Conservation (phyloP, 106 monocot genomes). For the Apostasia shenzhenica region DNA sequence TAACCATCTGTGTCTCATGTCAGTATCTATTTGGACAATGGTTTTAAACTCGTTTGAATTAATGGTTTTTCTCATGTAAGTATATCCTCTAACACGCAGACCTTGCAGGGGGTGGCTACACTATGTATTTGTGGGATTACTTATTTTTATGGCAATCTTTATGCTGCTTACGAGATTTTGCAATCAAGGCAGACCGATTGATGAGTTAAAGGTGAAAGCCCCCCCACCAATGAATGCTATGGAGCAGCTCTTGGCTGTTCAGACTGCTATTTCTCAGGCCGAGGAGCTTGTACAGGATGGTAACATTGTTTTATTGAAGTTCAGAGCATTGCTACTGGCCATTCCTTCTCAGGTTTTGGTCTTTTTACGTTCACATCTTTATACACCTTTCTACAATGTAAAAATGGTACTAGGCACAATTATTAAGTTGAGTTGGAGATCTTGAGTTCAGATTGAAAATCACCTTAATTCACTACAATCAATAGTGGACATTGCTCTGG, state of each 20-base stretch:
- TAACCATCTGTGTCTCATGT: too few species aligned
- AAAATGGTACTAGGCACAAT: too few species aligned
- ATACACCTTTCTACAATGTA: too few species aligned
- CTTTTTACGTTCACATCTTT: neutral
- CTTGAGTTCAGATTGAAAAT: too few species aligned
- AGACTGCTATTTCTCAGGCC: constrained; percentile 77
- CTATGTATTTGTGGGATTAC: constrained; percentile 32
- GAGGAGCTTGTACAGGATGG: constrained; percentile 82
- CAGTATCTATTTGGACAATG: too few species aligned
- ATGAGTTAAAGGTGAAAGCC: constrained; percentile 51
- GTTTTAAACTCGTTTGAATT: too few species aligned
- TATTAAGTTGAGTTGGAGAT: too few species aligned
- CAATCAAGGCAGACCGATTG: constrained; percentile 49
- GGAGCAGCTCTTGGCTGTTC: constrained; percentile 92
- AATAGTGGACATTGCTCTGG: too few species aligned
- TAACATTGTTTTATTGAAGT: constrained; percentile 78
- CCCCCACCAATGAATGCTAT: constrained; percentile 87
- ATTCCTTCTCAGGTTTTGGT: constrained; percentile 67
- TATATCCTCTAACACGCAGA: neutral
- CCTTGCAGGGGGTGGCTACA: constrained; percentile 70
- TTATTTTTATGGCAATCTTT: constrained; percentile 70
- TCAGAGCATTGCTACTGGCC: constrained; percentile 68
- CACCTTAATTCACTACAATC: too few species aligned
- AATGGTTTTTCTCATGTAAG: neutral
- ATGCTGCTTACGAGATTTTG: constrained; percentile 58